Evolutionary conservation across 106 monocot genomes (phyloP).

Genomic region (Ottelia alismoides): DNA sequence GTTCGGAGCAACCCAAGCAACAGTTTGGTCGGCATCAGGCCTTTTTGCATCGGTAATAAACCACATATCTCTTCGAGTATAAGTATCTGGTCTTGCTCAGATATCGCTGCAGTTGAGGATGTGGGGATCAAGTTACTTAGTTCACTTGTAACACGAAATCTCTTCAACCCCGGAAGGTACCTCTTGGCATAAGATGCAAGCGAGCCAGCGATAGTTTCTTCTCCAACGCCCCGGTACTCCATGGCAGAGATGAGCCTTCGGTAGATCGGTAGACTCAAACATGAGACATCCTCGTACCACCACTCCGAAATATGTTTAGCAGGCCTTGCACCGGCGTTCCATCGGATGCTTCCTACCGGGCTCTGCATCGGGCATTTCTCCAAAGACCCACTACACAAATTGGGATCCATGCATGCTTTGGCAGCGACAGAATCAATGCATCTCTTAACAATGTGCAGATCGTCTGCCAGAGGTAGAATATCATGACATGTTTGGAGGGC

Average conservation of each 20-base stretch:
- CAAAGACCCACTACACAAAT: slow-evolving; percentile 19
- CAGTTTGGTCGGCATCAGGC: slow-evolving; percentile 4
- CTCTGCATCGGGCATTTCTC: slow-evolving; percentile 12
- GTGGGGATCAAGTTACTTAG: not conserved
- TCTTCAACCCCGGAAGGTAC: slow-evolving; percentile 10
- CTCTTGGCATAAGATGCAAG: slow-evolving; percentile 13
- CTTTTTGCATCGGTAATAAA: slow-evolving; percentile 11
- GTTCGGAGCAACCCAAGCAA: slow-evolving; percentile 16
- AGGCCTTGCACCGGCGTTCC: slow-evolving; percentile 20
- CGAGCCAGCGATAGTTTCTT: slow-evolving; percentile 12
- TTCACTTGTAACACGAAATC: not conserved
- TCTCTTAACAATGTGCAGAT: no score
- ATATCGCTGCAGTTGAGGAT: not conserved
- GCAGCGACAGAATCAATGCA: no score
- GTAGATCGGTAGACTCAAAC: slow-evolving; percentile 8
- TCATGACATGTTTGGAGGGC: no score
- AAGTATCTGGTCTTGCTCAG: slow-evolving; percentile 12
- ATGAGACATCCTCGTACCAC: slow-evolving; percentile 18
- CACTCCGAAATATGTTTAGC: slow-evolving; percentile 11
- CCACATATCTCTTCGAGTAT: slow-evolving; percentile 15
- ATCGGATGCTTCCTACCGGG: slow-evolving; percentile 16
- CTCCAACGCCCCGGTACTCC: slow-evolving; percentile 13
- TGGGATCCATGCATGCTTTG: no score
- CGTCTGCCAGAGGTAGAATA: no score
- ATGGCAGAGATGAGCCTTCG: slow-evolving; percentile 16